Base-by-base conservation (phyloP, 2,329 filamentous ascomycete genomes). In the Fusarium goolgardi region DNA sequence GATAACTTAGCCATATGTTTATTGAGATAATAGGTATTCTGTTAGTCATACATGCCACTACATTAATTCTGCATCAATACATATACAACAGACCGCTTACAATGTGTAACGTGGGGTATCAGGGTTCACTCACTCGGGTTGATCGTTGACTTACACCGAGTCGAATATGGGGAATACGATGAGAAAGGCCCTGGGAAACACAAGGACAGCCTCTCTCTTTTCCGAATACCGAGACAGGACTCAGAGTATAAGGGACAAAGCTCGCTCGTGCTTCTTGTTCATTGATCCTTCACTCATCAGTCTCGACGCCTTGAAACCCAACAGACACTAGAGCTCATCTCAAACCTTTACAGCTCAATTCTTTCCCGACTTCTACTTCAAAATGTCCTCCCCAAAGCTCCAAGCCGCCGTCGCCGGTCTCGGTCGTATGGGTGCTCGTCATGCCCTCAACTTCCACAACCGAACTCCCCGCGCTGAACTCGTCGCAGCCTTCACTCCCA, bases 381-480 rank as follows among this genome's bases (percentile, higher is more conserved):
- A 35, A 49, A 73, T 73, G 70, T 53, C 70, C 43, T 59, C 61
- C 34, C 70, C 62, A 40, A 73, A 73, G 59, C 71, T 73, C 13
- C 57, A 73, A 21, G 55, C 73, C 32, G 71, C 71, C 21, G 59
- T 70, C 47, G 69, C 71, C 20, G 71, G 71, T 49, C 71, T 73
- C 55, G 71, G 71, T 32, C 71, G 71, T 20, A 73, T 73, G 71
- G 71, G 71, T 21, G 71, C 70, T 61, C 71, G 71, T 13, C 71
- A 73, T 37, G 71, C 71, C 50, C 70, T 73, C 55, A 73, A 73
- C 62, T 73, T 74, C 43, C 66, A 71, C 59, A 65, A 72, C 58
- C 49, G 70, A 39, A 71, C 70, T 20, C 71, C 71, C 20, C 71
- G 71, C 9, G 66, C 66, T 39, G 61, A 73, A 51, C 70, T 73